Evolutionary conservation across 1,284 basidiomycete genomes (phyloP).

Genomic region (Schizopora paradoxa): DNA sequence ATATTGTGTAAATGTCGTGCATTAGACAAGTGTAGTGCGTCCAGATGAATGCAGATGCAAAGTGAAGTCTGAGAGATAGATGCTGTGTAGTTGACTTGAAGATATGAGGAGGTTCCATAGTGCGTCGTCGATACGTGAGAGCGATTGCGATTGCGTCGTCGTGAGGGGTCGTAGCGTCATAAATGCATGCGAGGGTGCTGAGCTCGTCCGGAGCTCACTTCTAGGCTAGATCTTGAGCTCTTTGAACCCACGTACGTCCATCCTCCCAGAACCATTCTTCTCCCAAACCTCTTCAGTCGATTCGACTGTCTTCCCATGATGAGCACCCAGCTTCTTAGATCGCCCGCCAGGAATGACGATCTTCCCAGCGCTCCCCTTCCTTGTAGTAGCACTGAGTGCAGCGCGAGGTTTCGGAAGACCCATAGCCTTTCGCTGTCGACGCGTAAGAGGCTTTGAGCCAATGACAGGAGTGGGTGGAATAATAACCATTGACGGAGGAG

Average conservation of each 20-base stretch:
- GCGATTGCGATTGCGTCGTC: background rate
- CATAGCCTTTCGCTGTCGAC: conserved; percentile 59
- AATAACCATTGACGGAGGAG: conserved; percentile 28
- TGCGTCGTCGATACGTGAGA: background rate
- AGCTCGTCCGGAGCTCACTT: too few species aligned
- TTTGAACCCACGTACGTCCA: conserved; percentile 75
- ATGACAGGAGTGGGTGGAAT: conserved; percentile 24
- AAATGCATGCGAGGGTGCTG: background rate
- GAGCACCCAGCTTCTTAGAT: conserved; percentile 30
- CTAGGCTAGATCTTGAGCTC: conserved; percentile 69
- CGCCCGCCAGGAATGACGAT: conserved; percentile 56
- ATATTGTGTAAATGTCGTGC: background rate
- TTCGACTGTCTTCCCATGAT: conserved; percentile 24
- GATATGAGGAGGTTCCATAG: background rate
- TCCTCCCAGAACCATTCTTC: conserved; percentile 64
- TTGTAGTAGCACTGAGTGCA: conserved; percentile 20
- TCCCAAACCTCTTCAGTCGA: conserved; percentile 55
- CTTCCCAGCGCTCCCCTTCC: conserved; percentile 38
- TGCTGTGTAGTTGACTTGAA: background rate
- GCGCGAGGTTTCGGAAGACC: conserved; percentile 52
- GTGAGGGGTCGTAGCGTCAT: background rate
- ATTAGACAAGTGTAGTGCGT: background rate
- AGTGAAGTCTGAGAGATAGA: too few species aligned
- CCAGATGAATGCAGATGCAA: background rate
- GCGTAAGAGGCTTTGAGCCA: conserved; percentile 40